Evolutionary conservation across 257 asterid genomes (phyloP), one percentile per base, ranked within the genome.

Genomic region (Nicotiana tomentosiformis): DNA sequence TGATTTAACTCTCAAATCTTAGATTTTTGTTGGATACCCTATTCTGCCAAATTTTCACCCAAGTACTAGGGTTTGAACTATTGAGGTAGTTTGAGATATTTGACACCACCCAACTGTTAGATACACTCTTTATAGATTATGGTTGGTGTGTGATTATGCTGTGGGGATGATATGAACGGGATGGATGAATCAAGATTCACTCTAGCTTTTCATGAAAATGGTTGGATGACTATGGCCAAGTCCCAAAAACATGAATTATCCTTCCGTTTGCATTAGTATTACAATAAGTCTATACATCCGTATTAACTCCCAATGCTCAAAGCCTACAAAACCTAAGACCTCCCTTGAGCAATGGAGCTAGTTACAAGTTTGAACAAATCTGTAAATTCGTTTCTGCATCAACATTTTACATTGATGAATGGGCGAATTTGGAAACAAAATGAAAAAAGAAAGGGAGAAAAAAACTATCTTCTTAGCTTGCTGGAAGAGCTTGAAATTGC

Each of bases 401-500:
- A 58, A 58, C 26, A 58, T 11, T 43, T 65, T 29, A 65, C 70
- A 69, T 69, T 43, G 58, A 10, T 69, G 11, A 70, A 39, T 20
- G 8, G 9, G 56, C 0, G 7, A 14, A 66, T 5, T 3, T 15
- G 10, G 6, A 7, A 30, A 30, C 12, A 65, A 16, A 66, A 66
- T 32, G 51, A 33, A 66, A 7, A 35, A 20, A 8, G 7, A 61
- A 61, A 9, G 10, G 7, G 33, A 8, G 58, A 4, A 15, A 26
- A 7, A 7, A 8, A 1, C 10, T 14, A 51, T 76, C 26, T 29
- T 76, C 46, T 26, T 61, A 49, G 46, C 86, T 86, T 67, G 86
- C 15, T 82, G 33, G 32, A 43, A 58, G 33, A 23, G 18, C 16
- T 37, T 62, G 53, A 51, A 74, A 84, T 84, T 83, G 86, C 88